Percentiles rank a stretch among this genome's conserved stretches.
Evolutionary conservation across 192 early-diverging fungal species (phyloP).

Genomic region (Coemansia sp.): DNA sequence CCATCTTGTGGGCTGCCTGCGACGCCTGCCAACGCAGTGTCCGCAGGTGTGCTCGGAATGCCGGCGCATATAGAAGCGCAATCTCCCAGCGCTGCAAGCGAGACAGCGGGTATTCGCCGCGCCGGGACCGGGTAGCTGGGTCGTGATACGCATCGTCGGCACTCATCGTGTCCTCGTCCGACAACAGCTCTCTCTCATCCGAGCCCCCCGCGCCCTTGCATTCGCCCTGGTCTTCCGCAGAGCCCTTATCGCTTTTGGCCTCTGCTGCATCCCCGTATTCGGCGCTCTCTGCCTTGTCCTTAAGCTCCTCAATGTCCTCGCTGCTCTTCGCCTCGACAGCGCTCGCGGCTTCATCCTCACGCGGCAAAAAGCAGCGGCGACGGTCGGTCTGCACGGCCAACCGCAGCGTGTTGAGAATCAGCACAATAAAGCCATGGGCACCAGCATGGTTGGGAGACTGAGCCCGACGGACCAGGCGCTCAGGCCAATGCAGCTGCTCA

Average conservation of each 20-base stretch:
- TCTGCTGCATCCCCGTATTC: neutral
- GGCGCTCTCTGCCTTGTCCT: constrained; percentile 6
- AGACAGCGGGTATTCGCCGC: constrained; percentile 43
- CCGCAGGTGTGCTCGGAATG: constrained; percentile 37
- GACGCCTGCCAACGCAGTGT: constrained; percentile 37
- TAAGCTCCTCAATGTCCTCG: neutral
- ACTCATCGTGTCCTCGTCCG: constrained; percentile 30
- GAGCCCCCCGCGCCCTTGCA: too few species aligned
- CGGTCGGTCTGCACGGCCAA: constrained; percentile 47
- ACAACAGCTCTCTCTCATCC: neutral
- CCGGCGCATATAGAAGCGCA: constrained; percentile 36
- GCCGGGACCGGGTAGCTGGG: constrained; percentile 33
- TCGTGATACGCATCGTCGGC: constrained; percentile 45
- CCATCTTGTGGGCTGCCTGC: constrained; percentile 22
- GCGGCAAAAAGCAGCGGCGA: constrained; percentile 4
- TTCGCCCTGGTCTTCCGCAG: too few species aligned
- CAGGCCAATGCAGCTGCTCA: constrained; percentile 46
- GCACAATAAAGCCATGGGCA: constrained; percentile 43
- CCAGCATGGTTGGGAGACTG: constrained; percentile 46
- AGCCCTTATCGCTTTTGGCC: neutral
- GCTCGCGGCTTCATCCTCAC: neutral
- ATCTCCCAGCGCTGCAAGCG: constrained; percentile 54
- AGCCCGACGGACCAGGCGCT: constrained; percentile 44
- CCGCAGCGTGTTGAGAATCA: constrained; percentile 52
- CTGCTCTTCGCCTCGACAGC: neutral